These are phyloP conservation scores for Flaveria ramosissima DNA, from an alignment of 129 eudicot genomes.

Conservation along the genomic window DNA sequence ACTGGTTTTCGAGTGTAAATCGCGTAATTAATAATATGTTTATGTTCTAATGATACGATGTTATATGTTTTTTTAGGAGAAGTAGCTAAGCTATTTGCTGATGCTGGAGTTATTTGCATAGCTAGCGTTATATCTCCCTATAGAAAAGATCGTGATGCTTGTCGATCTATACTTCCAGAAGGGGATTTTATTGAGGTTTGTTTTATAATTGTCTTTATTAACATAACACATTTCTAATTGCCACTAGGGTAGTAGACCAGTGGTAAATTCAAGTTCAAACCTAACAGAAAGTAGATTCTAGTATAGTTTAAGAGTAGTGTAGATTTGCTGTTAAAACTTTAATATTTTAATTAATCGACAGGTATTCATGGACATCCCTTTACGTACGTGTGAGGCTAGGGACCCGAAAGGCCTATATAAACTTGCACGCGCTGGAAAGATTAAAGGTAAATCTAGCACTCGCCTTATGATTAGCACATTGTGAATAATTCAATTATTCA, in stretches of 20 bases:
- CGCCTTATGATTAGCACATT: background rate
- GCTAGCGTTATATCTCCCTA: constrained; percentile 96
- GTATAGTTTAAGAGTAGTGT: too few relatives aligned
- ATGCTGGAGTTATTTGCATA: constrained; percentile 92
- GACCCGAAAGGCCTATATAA: constrained; percentile 94
- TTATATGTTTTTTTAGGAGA: constrained; percentile 53
- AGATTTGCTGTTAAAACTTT: too few relatives aligned
- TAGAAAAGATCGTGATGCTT: constrained; percentile 81
- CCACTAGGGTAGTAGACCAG: too few relatives aligned
- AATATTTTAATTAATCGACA: constrained; percentile 14
- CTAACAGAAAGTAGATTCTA: too few relatives aligned
- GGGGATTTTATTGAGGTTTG: constrained; percentile 93
- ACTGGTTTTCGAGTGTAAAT: too few relatives aligned
- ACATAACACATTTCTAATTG: too few relatives aligned
- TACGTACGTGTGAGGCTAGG: constrained; percentile 80
- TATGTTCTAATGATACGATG: too few relatives aligned
- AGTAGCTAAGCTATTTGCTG: constrained; percentile 91
- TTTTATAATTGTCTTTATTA: constrained; percentile 7
- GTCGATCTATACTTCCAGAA: constrained; percentile 72
- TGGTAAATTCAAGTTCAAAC: too few relatives aligned
- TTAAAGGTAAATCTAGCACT: constrained; percentile 54
- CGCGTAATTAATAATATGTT: too few relatives aligned
- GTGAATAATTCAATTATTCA: background rate
- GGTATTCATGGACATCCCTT: constrained; percentile 92
- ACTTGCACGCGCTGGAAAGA: constrained; percentile 89